phyloP scores from a whole-genome alignment of 2,329 filamentous ascomycete genomes.

The Penicillium sp. region DNA sequence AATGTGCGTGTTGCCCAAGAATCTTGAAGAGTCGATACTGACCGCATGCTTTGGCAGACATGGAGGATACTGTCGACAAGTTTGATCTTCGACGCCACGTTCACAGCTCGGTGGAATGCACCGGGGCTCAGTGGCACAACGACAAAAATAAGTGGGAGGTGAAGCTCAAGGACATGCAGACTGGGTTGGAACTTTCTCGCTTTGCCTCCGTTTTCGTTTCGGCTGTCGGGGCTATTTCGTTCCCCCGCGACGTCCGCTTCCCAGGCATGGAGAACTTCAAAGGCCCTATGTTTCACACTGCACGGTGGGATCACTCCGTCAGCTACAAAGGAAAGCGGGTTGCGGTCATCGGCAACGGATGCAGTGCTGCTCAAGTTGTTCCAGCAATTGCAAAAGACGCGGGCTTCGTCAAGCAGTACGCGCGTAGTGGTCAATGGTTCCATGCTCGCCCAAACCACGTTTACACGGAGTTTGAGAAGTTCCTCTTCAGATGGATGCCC shows the following conservation, averaged over 20 bases:
- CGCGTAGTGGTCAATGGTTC: conserved; percentile 15
- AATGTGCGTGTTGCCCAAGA: no score
- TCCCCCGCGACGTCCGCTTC: conserved; percentile 15
- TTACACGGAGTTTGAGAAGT: conserved; percentile 9
- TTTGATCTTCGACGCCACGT: conserved; percentile 29
- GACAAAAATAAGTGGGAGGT: conserved; percentile 26
- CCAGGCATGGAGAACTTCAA: conserved; percentile 31
- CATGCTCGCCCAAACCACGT: conserved; percentile 5
- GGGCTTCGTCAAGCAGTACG: conserved; percentile 26
- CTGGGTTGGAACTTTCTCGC: conserved; percentile 14
- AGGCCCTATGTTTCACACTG: conserved; percentile 45
- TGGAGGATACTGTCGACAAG: conserved; percentile 33
- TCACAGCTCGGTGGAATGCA: conserved; percentile 18
- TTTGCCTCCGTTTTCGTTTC: conserved; percentile 23
- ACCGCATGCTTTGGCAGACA: conserved; percentile 16
- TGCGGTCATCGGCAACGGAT: conserved; percentile 29
- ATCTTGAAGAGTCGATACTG: no score
- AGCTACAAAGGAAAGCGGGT: conserved; percentile 23
- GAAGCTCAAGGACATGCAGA: conserved; percentile 17
- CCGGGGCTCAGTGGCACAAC: conserved; percentile 24
- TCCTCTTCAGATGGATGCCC: conserved; percentile 3
- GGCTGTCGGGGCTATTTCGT: conserved; percentile 21
- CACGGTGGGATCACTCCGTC: conserved; percentile 43
- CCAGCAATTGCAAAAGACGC: conserved; percentile 23
- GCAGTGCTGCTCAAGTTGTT: conserved; percentile 31